These are phyloP conservation scores for Candida methanosorbosa DNA, from an alignment of 805 yeast species.

Conservation along the genomic window DNA sequence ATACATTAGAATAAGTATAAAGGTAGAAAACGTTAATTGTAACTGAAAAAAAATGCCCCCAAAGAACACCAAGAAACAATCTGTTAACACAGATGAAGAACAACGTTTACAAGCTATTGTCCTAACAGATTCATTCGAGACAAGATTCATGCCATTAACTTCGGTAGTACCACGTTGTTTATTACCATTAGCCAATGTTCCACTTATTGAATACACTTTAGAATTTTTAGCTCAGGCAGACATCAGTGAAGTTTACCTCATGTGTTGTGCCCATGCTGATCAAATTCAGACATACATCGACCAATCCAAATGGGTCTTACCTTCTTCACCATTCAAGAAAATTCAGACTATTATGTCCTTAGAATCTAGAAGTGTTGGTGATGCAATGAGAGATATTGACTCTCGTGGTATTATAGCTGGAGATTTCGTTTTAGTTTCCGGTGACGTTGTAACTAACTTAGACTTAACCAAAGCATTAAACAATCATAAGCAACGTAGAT, in stretches of 20 bases:
- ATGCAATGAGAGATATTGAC: conserved; percentile 94
- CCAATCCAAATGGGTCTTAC: conserved; percentile 55
- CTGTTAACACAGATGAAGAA: conserved; percentile 37
- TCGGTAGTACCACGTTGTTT: conserved; percentile 82
- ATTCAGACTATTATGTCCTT: conserved; percentile 73
- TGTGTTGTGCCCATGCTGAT: conserved; percentile 88
- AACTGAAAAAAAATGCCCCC: conserved; percentile 17
- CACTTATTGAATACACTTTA: conserved; percentile 87
- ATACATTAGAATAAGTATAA: no score
- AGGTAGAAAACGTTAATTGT: no score
- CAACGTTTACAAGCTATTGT: conserved; percentile 88
- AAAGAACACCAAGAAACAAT: conserved; percentile 9
- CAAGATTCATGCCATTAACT: conserved; percentile 89
- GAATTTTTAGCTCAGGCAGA: conserved; percentile 90
- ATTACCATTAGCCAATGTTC: conserved; percentile 86
- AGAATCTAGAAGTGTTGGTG: conserved; percentile 90
- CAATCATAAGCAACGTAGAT: conserved; percentile 63
- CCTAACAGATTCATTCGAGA: conserved; percentile 86
- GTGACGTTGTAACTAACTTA: conserved; percentile 92
- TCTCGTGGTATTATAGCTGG: conserved; percentile 82
- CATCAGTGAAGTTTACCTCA: conserved; percentile 80
- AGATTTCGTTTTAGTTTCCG: conserved; percentile 84
- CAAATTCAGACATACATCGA: conserved; percentile 79
- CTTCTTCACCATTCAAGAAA: conserved; percentile 71
- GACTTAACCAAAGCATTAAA: conserved; percentile 68